phyloP scores from a whole-genome alignment of 176 grass and related monocot genomes.

The Alopecurus myosuroides region DNA sequence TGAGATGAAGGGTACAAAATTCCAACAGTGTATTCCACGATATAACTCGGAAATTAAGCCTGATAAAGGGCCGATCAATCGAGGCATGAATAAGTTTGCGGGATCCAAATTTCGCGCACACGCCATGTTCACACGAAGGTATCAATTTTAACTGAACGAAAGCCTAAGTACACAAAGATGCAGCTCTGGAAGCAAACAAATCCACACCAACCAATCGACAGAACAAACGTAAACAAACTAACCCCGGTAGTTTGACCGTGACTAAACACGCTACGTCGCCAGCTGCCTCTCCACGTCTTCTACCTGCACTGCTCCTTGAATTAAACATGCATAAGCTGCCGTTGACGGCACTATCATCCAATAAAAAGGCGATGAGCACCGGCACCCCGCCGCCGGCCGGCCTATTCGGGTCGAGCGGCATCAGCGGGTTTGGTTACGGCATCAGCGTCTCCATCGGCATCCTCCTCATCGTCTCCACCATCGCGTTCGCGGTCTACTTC shows the following conservation, averaged over 20 bases:
- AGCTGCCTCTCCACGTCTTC: neutral
- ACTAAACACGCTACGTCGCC: neutral
- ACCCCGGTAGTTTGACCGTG: neutral
- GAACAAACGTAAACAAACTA: neutral
- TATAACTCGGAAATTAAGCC: too few species aligned
- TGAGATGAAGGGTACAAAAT: too few species aligned
- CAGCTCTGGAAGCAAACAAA: neutral
- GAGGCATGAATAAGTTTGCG: too few species aligned
- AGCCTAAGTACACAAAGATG: neutral
- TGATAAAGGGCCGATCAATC: too few species aligned
- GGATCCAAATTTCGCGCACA: too few species aligned
- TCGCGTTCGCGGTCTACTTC: conserved; percentile 64
- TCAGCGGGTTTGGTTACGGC: conserved; percentile 59
- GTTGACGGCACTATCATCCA: neutral
- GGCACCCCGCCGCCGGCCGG: neutral
- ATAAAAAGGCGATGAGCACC: neutral
- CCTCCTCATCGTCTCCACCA: conserved; percentile 59
- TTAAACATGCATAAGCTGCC: neutral
- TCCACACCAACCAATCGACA: neutral
- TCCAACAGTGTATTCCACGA: too few species aligned
- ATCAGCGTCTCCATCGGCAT: conserved; percentile 65
- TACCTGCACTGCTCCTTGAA: neutral
- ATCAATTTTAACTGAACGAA: neutral
- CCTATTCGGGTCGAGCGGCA: conserved; percentile 38
- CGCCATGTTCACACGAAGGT: too few species aligned